Base-by-base conservation (phyloP, 78 protist genomes). In the Dictyostelium citrinum region DNA sequence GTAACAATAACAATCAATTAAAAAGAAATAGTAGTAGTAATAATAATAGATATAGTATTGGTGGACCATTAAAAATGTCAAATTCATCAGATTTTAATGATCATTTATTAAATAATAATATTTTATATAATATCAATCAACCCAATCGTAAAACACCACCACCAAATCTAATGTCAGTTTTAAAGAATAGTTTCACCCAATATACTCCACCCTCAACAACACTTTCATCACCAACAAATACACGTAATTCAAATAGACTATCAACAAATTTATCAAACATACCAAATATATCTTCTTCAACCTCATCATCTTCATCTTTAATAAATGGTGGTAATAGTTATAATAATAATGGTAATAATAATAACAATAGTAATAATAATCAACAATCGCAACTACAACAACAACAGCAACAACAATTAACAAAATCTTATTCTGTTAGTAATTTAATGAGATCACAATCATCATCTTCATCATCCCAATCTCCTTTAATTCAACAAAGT, bases 101-200 rank as follows among this genome's bases (percentile, higher is more conserved):
- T 27, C 27, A 64, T 64, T 64, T 64, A 64, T 55, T 55, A 55
- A 55, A 55, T 20, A 55, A 55, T 55, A 55, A 55, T 55, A 55
- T 55, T 55, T 20, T 55, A 55, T 55, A 55, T 55, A 55, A 55
- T 55, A 55, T 55, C 20, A 64, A 64, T 64, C 72, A 64, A 64
- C 72, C 72, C 3, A 64, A 70, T 33, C 77, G 77, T 70, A 70
- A 33, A 70, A 70, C 77, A 27, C 77, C 77, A 4, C 77, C 77
- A 16, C 77, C 77, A 70, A 70, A 70, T 70, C 17, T 70, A 70
- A 70, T 70, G 77, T 70, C 43, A 14, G 37, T 33, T 31, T 31
- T 70, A 31, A 70, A 70, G 35, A 70, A 70, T 70, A 70, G 77
- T 70, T 70, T 70, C 2, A 29, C 77, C 31, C 77, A 70, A 70